Evolutionary conservation across 768 basidiomycete genomes (phyloP), one percentile per base, ranked within the genome.

Genomic region (Podaxis pistillaris): DNA sequence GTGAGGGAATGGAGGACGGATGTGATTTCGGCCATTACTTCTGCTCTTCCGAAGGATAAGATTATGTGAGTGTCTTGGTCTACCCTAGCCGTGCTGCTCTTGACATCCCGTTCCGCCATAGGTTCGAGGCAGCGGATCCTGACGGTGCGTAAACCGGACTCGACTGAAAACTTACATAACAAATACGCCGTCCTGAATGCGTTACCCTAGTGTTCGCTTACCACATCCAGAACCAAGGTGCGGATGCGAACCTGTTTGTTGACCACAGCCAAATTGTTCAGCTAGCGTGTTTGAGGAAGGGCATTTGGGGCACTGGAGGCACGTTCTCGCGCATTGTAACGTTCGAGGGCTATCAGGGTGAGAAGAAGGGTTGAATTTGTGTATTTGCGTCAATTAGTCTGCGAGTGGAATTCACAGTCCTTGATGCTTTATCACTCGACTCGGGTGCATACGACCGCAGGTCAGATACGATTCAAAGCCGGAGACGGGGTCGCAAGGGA

Each of bases 241-340:
- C 75, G 11, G 74, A 75, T 51, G 73, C 76, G 26, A 80, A 81
- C 63, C 60, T 79, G 58, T 80, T 80, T 67, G 71, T 80, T 58
- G 79, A 80, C 65, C 80, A 80, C 56, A 77, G 76, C 52, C 79
- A 80, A 60, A 74, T 77, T 56, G 77, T 81, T 46, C 78, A 82
- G 67, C 71, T 80, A 56, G 75, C 78, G 6, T 80, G 78, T 67
- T 68, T 79, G 55, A 70, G 78, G 57, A 74, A 74, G 38, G 79
- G 79, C 24, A 79, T 81, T 19, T 81, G 79, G 79, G 78, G 79
- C 37, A 79, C 79, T 37, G 76, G 75, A 33, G 69, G 72, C 56
- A 81, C 78, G 17, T 80, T 81, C 60, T 76, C 72, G n/a, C 71
- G 75, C 47, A 69, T 81, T 17, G 76, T 82, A 15, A 80, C 79